Base-by-base conservation (phyloP, 192 early-diverging fungal genomes). In the Coemansia sp. region DNA sequence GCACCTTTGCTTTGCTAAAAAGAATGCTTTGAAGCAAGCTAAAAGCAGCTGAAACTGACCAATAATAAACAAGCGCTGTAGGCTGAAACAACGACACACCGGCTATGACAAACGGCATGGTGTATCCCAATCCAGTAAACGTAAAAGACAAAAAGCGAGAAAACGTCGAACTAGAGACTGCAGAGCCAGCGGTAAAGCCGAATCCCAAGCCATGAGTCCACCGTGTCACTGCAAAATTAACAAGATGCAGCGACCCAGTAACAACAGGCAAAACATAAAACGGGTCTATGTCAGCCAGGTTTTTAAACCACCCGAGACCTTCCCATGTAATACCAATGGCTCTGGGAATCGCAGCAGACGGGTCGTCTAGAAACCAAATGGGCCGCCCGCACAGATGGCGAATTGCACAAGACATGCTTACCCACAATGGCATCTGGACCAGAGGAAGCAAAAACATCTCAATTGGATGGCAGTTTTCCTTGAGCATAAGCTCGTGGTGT, bases 341-440 rank as follows among this genome's bases (percentile, higher is more conserved):
- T 10, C 58, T 45, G 10, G 45, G 8, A 4, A 75, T 50, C 12
- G 14, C 10, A 0, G 56, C 25, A 16, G n/a, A 28, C 16, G 61
- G 52, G 5, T 42, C 17, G 40, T 63, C 67, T 0, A 72, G 36
- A 7, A 57, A 28, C 31, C 51, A 49, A 40, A 63, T 10, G 7
- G 67, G 28, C 5, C 42, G 17, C 22, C 76, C 76, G 42, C 65
- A 60, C 64, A 82, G 54, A 48, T 72, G 79, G 16, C 79, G 73
- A 48, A 82, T 33, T 14, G 63, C 50, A 16, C 32, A 61, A 0
- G 79, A 52, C 67, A 82, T 69, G 2, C 67, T 66, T 22, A 82
- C 14, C 79, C 79, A 82, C 33, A 82, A 50, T 4, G 79, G 74
- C n/a, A 76, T 16, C 70, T 82, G 79, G 32, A 28, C 22, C 38